Evolutionary conservation across 2,329 filamentous ascomycete species (phyloP), one percentile per base, ranked within the genome.

Genomic region (Cordyceps pruinosa): DNA sequence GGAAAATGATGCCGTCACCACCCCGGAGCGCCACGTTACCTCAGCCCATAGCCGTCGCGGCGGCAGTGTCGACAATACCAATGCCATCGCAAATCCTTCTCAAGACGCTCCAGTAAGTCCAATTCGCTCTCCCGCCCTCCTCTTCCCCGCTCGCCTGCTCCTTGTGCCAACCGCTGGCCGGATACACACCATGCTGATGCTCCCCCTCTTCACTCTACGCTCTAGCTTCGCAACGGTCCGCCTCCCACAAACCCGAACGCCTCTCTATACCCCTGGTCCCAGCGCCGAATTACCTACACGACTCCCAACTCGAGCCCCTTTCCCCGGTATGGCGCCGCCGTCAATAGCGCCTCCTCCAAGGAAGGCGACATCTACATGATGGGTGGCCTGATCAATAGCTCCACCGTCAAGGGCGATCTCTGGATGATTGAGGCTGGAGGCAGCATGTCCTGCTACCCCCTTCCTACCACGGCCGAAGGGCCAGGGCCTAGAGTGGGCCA

Each of bases 301-400:
- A 85, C 90, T 5, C 82, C 86, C 3, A 86, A 91, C 66, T 82
- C 87, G 12, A 92, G 90, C 64, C 94, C 94, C 0, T 99, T 99
- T 65, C 94, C 94, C 15, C 86, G 94, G 70, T 99, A 99, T 80
- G 94, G 94, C 69, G 91, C 95, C 52, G 94, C 95, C 7, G 93
- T 97, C 70, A 99, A 99, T 71, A 83, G 91, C 0, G 81, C 88
- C 17, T 89, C 92, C 25, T 97, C 92, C 39, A 97, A 97, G 73
- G 94, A 99, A 72, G 95, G 95, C 59, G 90, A 96, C 65, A 89
- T 99, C 58, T 99, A 97, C 68, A 81, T 99, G 68, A 97, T 99
- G 92, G 94, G 94, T 61, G 94, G 94, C 51, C 75, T 99, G 60
- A 93, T 99, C 66, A 93, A 96, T 68, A 93, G 93, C 63, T 89